Conservation (phyloP, 1,284 basidiomycete genomes). For the Tilletia horrida region DNA sequence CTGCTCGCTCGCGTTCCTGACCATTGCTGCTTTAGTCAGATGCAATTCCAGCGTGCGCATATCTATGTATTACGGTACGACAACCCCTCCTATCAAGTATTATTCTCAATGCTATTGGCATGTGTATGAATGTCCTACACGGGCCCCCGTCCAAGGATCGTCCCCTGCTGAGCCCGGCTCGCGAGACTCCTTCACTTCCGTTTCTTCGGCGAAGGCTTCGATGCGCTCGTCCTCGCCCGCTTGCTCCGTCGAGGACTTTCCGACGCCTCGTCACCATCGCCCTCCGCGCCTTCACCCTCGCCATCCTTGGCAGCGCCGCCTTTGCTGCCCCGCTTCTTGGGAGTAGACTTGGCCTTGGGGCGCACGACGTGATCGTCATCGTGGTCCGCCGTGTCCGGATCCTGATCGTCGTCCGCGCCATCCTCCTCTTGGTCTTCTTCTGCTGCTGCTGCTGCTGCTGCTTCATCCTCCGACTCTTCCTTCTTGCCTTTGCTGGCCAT, state of each 20-base stretch:
- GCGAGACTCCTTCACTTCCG: too few relatives aligned
- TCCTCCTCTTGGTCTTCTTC: neutral
- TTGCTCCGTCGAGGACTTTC: neutral
- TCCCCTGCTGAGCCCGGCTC: too few relatives aligned
- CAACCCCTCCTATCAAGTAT: too few relatives aligned
- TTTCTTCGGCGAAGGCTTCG: too few relatives aligned
- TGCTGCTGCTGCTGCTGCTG: too few relatives aligned
- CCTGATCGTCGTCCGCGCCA: neutral
- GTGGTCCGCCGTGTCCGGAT: slow-evolving; percentile 9
- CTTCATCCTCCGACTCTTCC: slow-evolving; percentile 1
- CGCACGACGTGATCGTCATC: neutral
- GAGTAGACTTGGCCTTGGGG: neutral
- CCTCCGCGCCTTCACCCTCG: neutral
- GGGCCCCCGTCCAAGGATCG: too few relatives aligned
- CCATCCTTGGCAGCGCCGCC: neutral
- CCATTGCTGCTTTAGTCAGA: too few relatives aligned
- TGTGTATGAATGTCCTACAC: too few relatives aligned
- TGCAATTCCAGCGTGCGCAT: too few relatives aligned
- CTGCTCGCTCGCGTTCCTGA: too few relatives aligned
- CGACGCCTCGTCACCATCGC: neutral
- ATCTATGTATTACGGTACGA: too few relatives aligned
- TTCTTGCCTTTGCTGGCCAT: slow-evolving; percentile 24
- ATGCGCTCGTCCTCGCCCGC: neutral
- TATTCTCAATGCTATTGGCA: too few relatives aligned
- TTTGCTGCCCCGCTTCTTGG: neutral